Conservation (phyloP, 2,329 filamentous ascomycete genomes). For the Paraphoma sp. region DNA sequence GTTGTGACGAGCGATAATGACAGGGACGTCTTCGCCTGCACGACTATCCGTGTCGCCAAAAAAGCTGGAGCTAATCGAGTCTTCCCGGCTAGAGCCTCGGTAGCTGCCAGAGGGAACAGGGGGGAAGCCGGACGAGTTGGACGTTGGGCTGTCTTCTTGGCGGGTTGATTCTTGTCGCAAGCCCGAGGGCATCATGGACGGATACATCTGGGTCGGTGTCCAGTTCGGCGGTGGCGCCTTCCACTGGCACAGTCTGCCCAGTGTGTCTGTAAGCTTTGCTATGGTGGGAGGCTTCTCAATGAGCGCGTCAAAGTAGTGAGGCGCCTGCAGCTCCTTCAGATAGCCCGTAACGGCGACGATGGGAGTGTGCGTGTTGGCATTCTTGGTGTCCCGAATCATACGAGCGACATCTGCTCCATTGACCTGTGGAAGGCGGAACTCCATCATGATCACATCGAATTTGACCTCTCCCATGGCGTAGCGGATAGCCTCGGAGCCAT, state of each 20-base stretch:
- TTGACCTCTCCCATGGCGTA: conserved; percentile 97
- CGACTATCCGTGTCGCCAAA: conserved; percentile 86
- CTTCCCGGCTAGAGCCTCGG: conserved; percentile 79
- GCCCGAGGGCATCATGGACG: conserved; percentile 62
- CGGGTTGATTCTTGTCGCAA: conserved; percentile 69
- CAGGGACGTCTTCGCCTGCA: conserved; percentile 74
- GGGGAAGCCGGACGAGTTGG: conserved; percentile 77
- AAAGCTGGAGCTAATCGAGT: conserved; percentile 86
- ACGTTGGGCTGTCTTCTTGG: conserved; percentile 81
- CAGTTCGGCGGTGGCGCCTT: conserved; percentile 74
- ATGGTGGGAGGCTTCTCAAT: conserved; percentile 97
- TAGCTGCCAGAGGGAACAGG: conserved; percentile 76
- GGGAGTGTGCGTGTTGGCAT: conserved; percentile 90
- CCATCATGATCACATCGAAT: conserved; percentile 98
- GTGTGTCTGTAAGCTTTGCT: conserved; percentile 85
- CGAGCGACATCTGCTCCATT: conserved; percentile 94
- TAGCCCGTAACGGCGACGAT: conserved; percentile 98
- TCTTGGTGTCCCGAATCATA: conserved; percentile 97
- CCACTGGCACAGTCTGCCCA: conserved; percentile 91
- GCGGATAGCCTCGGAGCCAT: conserved; percentile 88
- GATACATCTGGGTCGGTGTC: conserved; percentile 48
- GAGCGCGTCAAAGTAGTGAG: conserved; percentile 93
- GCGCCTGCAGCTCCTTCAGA: conserved; percentile 93
- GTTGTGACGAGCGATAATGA: conserved; percentile 75
- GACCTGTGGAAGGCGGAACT: conserved; percentile 93